Conservation (phyloP, 257 asterid genomes). For the Solanum medicagineum region DNA sequence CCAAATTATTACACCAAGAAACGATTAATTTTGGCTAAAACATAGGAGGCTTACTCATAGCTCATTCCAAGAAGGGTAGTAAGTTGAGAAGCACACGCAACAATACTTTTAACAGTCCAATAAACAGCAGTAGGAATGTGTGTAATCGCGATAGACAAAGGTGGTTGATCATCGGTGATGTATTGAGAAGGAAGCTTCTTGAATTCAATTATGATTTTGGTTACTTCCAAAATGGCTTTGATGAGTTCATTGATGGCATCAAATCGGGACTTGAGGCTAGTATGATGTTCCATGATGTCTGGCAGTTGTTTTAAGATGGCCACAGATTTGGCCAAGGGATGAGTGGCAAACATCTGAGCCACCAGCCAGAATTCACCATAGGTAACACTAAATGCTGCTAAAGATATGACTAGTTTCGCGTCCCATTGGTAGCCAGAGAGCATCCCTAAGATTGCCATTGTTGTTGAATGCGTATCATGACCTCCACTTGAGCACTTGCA, state of each 20-base stretch:
- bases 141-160: slow-evolving; percentile 22
- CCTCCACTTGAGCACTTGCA: slow-evolving; percentile 60
- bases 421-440: slow-evolving; percentile 65
- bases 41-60: slow-evolving; percentile 31
- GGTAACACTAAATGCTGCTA: slow-evolving; percentile 48
- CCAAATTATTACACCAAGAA: not conserved
- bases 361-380: slow-evolving; percentile 80
- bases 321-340: slow-evolving; percentile 60
- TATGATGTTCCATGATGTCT: slow-evolving; percentile 32
- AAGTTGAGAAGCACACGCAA: slow-evolving; percentile 54
- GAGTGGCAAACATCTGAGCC: slow-evolving; percentile 28
- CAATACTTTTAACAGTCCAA: slow-evolving; percentile 61
- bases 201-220: slow-evolving; percentile 42
- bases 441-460: slow-evolving; percentile 41
- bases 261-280: slow-evolving; percentile 33
- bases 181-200: slow-evolving; percentile 43
- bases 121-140: slow-evolving; percentile 55
- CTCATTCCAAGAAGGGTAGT: slow-evolving; percentile 32
- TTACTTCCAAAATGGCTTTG: slow-evolving; percentile 40
- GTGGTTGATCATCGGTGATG: slow-evolving; percentile 39
- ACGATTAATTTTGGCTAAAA: not conserved
- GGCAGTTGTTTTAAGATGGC: slow-evolving; percentile 53
- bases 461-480: slow-evolving; percentile 29
- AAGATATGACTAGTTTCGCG: slow-evolving; percentile 51
- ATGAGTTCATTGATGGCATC: slow-evolving; percentile 48